phyloP scores from a whole-genome alignment of 1,284 basidiomycete species.

The Puccinia triticina region DNA sequence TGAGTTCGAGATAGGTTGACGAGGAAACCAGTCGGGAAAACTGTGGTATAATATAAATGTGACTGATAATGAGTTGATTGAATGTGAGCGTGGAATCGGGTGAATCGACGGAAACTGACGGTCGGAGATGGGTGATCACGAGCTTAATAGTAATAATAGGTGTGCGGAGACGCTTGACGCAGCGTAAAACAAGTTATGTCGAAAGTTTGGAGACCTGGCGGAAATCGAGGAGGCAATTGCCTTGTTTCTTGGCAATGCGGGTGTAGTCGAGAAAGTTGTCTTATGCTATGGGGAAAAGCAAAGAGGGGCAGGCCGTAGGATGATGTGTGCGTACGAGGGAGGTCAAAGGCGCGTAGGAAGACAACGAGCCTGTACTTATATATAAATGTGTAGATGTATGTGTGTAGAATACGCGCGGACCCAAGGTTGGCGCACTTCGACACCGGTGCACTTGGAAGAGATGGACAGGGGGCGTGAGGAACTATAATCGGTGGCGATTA shows the following conservation, averaged over 20 bases:
- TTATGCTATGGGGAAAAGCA: neutral
- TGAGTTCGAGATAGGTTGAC: neutral
- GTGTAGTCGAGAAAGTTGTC: neutral
- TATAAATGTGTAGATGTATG: too few relatives aligned
- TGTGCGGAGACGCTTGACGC: neutral
- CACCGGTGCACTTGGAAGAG: conserved; percentile 8
- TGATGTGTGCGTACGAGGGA: neutral
- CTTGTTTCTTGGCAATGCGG: conserved; percentile 3
- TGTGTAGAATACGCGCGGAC: neutral
- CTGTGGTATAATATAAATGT: neutral
- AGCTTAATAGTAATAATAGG: neutral
- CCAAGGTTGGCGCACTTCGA: conserved; percentile 2
- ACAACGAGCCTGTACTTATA: neutral
- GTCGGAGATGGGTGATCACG: neutral
- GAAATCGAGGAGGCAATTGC: neutral
- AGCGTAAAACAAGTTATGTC: neutral
- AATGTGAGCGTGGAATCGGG: neutral
- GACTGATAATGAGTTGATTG: neutral
- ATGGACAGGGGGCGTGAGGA: neutral
- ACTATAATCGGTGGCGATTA: neutral
- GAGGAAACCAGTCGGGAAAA: neutral
- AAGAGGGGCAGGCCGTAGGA: neutral
- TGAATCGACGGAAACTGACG: neutral
- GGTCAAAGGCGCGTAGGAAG: neutral
- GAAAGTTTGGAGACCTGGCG: neutral